Evolutionary conservation across 1,139 yeast species (phyloP), one percentile per base, ranked within the genome.

Genomic region (Kodamaea plutei): DNA sequence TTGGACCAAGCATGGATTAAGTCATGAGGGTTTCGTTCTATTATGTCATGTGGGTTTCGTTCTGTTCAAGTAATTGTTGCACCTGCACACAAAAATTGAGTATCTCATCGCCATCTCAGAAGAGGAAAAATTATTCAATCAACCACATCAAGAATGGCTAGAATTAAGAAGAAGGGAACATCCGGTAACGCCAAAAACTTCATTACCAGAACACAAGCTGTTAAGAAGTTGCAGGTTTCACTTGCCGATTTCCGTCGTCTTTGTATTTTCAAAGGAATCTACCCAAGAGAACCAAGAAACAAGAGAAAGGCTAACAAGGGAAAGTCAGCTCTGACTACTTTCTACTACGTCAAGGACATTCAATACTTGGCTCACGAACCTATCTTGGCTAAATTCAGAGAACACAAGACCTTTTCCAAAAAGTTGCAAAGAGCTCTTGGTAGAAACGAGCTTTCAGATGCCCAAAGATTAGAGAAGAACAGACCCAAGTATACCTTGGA

Each of bases 301-400:
- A 89, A 88, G 67, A 88, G 84, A 78, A 89, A 87, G 73, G 96
- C 97, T 39, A 91, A 89, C 61, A 89, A 87, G 61, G 98, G 98
- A 15, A 84, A 95, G 14, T 87, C 96, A 9, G 95, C 95, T 12
- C 96, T 95, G 29, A 84, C 84, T 16, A 93, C 98, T 4, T 93
- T 93, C 58, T 91, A 93, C 64, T 91, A 89, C 60, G 61, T 82
- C 43, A 91, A 89, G 59, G 99, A 91, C 58, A 91, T 91, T 44
- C 95, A 89, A 60, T 93, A 89, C 59, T 69, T 91, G 50, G 65
- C 87, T 68, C 98, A 93, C 61, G 99, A 91, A 64, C 98, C 98
- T 2, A 87, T 91, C 13, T 70, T 91, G 50, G 76, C 74, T 43
- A 89, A 87, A 62, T 91, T 91, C 63, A 78, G 99, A 61, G 96